phyloP scores from a whole-genome alignment of 176 grass and related monocot genomes.

The Eremochloa ophiuroides region DNA sequence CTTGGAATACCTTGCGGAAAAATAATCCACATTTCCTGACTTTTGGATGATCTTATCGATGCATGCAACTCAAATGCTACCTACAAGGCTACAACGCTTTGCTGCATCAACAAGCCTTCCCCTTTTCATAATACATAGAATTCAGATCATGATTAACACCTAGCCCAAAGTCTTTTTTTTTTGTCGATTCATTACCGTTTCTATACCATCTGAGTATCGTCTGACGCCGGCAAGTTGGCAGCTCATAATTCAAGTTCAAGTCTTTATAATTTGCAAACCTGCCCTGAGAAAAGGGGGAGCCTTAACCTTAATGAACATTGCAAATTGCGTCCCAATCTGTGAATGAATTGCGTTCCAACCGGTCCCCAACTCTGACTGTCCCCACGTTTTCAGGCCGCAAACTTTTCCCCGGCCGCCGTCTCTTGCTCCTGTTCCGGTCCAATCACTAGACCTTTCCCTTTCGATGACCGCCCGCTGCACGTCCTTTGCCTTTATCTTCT shows the following conservation, averaged over 20 bases:
- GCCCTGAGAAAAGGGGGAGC: background rate
- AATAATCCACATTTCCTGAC: background rate
- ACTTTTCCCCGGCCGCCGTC: background rate
- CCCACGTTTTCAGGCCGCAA: slow-evolving; percentile 36
- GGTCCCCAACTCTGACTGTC: slow-evolving; percentile 37
- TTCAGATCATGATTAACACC: background rate
- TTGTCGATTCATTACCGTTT: background rate
- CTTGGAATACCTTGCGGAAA: background rate
- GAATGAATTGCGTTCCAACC: slow-evolving; percentile 25
- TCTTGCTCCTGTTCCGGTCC: slow-evolving; percentile 24
- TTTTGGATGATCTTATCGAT: background rate
- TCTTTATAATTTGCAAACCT: background rate
- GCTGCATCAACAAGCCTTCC: background rate
- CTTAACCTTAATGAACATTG: background rate
- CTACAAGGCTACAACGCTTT: background rate
- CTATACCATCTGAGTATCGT: background rate
- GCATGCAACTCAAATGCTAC: background rate
- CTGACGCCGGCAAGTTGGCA: background rate
- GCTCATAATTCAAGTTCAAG: background rate
- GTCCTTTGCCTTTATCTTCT: slow-evolving; percentile 31
- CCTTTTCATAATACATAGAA: background rate
- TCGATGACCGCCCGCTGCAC: slow-evolving; percentile 20
- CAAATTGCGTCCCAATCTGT: slow-evolving; percentile 24
- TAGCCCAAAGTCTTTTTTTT: too few species aligned
- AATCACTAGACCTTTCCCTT: slow-evolving; percentile 40